Evolutionary conservation across 805 yeast genomes (phyloP).

Genomic region (Saccharomycopsis babjevae): DNA sequence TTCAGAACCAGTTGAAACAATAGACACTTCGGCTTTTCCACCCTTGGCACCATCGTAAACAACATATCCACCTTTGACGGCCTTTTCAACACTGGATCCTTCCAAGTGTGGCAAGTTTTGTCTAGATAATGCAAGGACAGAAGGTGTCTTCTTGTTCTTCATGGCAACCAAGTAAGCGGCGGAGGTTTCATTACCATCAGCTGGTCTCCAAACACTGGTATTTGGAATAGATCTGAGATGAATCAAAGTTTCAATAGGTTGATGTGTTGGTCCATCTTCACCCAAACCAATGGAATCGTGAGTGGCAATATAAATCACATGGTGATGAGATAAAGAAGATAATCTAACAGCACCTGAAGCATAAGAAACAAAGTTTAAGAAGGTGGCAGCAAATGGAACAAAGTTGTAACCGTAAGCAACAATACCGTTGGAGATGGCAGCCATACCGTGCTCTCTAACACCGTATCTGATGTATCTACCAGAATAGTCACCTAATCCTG

Average conservation of each 20-base stretch:
- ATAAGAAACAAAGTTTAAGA: constrained; percentile 83
- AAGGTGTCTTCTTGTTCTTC: constrained; percentile 54
- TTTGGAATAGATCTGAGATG: constrained; percentile 82
- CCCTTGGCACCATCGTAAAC: constrained; percentile 39
- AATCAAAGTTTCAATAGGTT: constrained; percentile 82
- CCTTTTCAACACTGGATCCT: constrained; percentile 87
- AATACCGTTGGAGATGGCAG: constrained; percentile 96
- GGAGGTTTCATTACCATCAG: constrained; percentile 82
- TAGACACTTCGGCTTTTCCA: constrained; percentile 51
- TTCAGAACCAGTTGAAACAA: constrained; percentile 93
- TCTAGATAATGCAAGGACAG: constrained; percentile 70
- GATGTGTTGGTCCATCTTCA: constrained; percentile 92
- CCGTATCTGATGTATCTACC: constrained; percentile 97
- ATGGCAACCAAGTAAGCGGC: constrained; percentile 70
- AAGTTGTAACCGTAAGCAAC: constrained; percentile 78
- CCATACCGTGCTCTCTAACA: constrained; percentile 99
- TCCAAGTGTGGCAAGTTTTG: constrained; percentile 88
- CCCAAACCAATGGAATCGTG: constrained; percentile 88
- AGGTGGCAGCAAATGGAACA: constrained; percentile 93
- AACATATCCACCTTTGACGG: constrained; percentile 90
- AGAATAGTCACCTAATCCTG: constrained; percentile 72
- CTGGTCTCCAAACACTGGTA: constrained; percentile 83
- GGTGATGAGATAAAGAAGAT: constrained; percentile 74
- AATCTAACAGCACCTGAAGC: constrained; percentile 85
- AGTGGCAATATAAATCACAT: constrained; percentile 79